Percentiles rank a stretch among this genome's conserved stretches.
phyloP scores from a whole-genome alignment of 805 yeast species.

The Ogataea angusta region DNA sequence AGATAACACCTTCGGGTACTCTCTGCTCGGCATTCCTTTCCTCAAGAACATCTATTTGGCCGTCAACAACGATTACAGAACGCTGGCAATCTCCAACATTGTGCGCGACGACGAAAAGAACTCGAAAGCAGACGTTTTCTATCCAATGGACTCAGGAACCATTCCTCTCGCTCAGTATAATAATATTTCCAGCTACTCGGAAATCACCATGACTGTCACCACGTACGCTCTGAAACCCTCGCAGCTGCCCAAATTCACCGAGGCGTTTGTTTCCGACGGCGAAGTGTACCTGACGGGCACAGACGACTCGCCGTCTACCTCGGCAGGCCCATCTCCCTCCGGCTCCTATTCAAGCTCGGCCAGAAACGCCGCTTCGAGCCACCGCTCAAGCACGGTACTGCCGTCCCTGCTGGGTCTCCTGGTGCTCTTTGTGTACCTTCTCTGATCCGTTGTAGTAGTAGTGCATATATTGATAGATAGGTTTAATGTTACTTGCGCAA shows the following conservation, averaged over 20 bases:
- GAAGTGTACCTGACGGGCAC: conserved; percentile 24
- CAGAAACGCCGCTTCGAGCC: not conserved
- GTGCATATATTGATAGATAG: conserved; percentile 1
- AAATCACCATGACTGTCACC: conserved; percentile 27
- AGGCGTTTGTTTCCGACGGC: conserved; percentile 29
- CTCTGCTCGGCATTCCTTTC: conserved; percentile 58
- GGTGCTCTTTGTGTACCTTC: not conserved
- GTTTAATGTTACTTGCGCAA: not conserved
- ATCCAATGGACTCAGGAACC: conserved; percentile 26
- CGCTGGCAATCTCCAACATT: conserved; percentile 48
- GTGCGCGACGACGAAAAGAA: not conserved
- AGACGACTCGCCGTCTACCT: not conserved
- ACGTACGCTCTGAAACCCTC: not conserved
- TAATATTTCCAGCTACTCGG: conserved; percentile 20
- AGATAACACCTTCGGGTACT: conserved; percentile 43
- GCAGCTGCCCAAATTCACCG: conserved; percentile 15
- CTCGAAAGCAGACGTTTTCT: conserved; percentile 6
- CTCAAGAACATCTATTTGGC: conserved; percentile 53
- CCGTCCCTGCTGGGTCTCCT: conserved; percentile 1
- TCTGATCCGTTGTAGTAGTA: conserved; percentile 2
- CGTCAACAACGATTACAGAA: conserved; percentile 56
- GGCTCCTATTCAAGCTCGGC: conserved; percentile 11
- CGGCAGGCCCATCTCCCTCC: conserved; percentile 8
- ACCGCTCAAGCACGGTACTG: not conserved
- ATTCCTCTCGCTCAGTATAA: conserved; percentile 33